Percentiles rank a stretch among this genome's conserved stretches.
Conservation (phyloP, 257 asterid genomes). For the Scutellaria baicalensis region DNA sequence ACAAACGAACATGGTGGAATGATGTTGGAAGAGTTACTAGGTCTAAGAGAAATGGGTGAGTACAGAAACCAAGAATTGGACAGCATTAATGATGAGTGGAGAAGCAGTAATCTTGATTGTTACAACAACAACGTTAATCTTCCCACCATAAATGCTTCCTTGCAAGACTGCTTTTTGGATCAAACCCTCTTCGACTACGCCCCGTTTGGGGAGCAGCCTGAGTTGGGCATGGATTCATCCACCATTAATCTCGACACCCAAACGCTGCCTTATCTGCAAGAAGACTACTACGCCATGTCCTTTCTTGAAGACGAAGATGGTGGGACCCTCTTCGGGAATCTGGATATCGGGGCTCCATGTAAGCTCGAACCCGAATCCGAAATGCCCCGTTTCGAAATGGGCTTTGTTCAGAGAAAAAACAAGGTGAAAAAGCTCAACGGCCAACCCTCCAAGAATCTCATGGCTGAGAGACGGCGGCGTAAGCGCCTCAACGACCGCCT, state of each 20-base stretch:
- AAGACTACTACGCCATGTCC: slow-evolving; percentile 18
- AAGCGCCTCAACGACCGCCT: slow-evolving; percentile 96
- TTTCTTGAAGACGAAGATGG: slow-evolving; percentile 18
- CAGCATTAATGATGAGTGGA: slow-evolving; percentile 11
- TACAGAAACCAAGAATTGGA: slow-evolving; percentile 14
- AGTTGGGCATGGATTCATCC: slow-evolving; percentile 15
- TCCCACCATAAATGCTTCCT: slow-evolving; percentile 5
- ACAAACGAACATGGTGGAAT: slow-evolving; percentile 14
- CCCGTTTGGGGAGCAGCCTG: slow-evolving; percentile 32
- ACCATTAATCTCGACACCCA: slow-evolving; percentile 12
- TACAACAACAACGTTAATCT: background rate
- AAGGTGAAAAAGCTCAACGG: slow-evolving; percentile 83
- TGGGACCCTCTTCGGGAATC: background rate
- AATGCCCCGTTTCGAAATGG: slow-evolving; percentile 23
- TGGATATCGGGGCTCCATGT: slow-evolving; percentile 23
- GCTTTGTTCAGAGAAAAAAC: slow-evolving; percentile 15
- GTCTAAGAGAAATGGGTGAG: slow-evolving; percentile 21
- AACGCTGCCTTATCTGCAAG: slow-evolving; percentile 12
- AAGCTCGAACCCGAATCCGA: slow-evolving; percentile 25
- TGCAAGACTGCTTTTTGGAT: slow-evolving; percentile 17
- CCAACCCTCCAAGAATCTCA: slow-evolving; percentile 91
- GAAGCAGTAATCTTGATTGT: background rate
- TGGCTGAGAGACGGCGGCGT: slow-evolving; percentile 95
- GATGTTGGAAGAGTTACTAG: slow-evolving; percentile 41
- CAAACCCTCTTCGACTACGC: slow-evolving; percentile 11